A percentile compares a stretch with the other conserved stretches of the same genome.
Conservation (phyloP, 2,329 filamentous ascomycete species). For the Aspergillus aculeatus region DNA sequence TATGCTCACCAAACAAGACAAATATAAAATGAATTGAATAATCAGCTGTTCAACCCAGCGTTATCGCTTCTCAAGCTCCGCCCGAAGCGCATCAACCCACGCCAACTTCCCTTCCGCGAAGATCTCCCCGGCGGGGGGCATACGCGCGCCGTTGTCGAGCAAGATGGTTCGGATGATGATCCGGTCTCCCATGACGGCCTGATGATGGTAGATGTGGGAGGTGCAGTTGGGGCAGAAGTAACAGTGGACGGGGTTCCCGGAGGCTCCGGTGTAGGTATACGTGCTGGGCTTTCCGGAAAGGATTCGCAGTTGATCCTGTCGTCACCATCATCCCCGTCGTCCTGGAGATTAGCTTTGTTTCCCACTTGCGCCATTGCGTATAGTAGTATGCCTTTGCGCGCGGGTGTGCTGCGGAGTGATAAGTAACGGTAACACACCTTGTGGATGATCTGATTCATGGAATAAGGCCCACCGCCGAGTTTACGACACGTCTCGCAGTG, state of each 20-base stretch:
- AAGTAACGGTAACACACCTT: not conserved
- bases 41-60: too few species aligned
- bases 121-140: conserved; percentile 39
- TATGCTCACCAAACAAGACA: too few species aligned
- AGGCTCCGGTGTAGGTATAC: conserved; percentile 8
- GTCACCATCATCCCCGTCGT: too few species aligned
- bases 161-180: conserved; percentile 41
- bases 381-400: too few species aligned
- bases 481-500: conserved; percentile 10
- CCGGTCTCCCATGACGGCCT: conserved; percentile 41
- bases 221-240: conserved; percentile 41
- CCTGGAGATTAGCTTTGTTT: too few species aligned
- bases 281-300: conserved; percentile 2
- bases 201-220: conserved; percentile 42
- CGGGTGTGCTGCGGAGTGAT: not conserved
- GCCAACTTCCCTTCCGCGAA: conserved; percentile 37
- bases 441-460: conserved; percentile 2
- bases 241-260: conserved; percentile 25
- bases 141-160: conserved; percentile 35
- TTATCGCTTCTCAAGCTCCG: not conserved
- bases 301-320: conserved; percentile 6
- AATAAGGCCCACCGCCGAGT: conserved; percentile 2
- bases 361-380: too few species aligned
- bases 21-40: too few species aligned
- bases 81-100: conserved; percentile 27